Base-by-base conservation (phyloP, 2,329 filamentous ascomycete species). In the Ophiosphaerella korrae region DNA sequence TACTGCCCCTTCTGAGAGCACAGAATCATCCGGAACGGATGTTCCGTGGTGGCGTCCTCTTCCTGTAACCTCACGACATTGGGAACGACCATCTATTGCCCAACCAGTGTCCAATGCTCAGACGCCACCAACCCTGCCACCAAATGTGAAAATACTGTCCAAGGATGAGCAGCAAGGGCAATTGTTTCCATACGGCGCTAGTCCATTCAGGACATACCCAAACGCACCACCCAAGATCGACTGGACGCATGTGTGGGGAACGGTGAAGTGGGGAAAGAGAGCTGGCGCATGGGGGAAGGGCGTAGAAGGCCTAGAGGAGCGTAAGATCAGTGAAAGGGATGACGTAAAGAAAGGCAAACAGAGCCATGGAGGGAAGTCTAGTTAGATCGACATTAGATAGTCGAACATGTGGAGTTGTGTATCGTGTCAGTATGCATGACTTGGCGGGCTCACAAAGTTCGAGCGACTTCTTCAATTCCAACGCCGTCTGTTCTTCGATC, bases 11-110 rank as follows among this genome's bases (percentile, higher is more conserved):
- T 60, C 87, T 87, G 5, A 64, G 88, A 31, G 81, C 82, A 0
- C 58, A 68, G 2, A 83, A 86, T 26, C 38, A 18, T 18, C 43
- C 14, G 35, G 31, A n/a, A n/a, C 26, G n/a, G 40, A 43, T 23
- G 45, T 37, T 74, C 87, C 42, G 31, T 92, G 89, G 88, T 88
- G 87, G 83, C 81, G 81, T 54, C 89, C 89, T 2, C 66, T 92
- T 34, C 82, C 85, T 0, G 56, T 70, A 0, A 84, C 88, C 53
- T 82, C 84, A 7, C 74, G 89, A 41, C 82, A 86, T 61, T 91
- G 88, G 88, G 88, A 90, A 66, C 58, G 44, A 16, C 12, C 41
- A 5, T 31, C 23, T 11, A 16, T 29, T 8, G n/a, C 39, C 9
- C 34, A 14, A 7, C 13, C 44, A 34, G n/a, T 36, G 18, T 18